A percentile compares a stretch with the other conserved stretches of the same genome.
phyloP scores from a whole-genome alignment of 371 early-diverging fungal species.

The Rhizoclosmatium hyalinum region DNA sequence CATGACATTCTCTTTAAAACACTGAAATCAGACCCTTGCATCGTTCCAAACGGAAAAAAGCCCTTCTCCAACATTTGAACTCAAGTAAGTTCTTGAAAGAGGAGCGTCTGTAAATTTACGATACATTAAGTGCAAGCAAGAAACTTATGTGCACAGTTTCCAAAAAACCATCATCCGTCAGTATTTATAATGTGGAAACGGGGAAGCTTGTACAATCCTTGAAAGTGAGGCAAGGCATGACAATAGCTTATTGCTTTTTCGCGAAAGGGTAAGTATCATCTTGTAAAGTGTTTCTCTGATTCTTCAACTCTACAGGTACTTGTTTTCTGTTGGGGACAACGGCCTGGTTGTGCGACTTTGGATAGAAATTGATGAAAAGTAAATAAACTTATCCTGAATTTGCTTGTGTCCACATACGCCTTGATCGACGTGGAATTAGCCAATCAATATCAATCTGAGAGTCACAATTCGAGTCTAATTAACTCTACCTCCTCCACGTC shows the following conservation, averaged over 20 bases:
- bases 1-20: too few relatives aligned
- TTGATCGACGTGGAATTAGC: too few relatives aligned
- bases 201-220: slow-evolving; percentile 2
- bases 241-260: neutral
- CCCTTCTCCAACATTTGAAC: neutral
- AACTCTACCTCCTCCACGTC: too few relatives aligned
- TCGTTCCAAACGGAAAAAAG: neutral
- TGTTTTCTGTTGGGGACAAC: slow-evolving; percentile 8
- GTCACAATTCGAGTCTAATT: too few relatives aligned
- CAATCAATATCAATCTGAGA: too few relatives aligned
- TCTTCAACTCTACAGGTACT: neutral
- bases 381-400: neutral
- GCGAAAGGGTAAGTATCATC: neutral
- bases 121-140: neutral
- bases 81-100: neutral
- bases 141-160: neutral
- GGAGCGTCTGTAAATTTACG: too few relatives aligned
- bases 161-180: slow-evolving; percentile 2
- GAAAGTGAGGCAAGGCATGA: neutral
- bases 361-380: neutral
- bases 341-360: slow-evolving; percentile 1
- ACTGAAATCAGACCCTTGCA: neutral
- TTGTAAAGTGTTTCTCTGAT: neutral
- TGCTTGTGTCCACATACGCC: too few relatives aligned
- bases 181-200: neutral